Evolutionary conservation across 2,329 filamentous ascomycete species (phyloP).

Genomic region (Hymenoscyphus albidus): DNA sequence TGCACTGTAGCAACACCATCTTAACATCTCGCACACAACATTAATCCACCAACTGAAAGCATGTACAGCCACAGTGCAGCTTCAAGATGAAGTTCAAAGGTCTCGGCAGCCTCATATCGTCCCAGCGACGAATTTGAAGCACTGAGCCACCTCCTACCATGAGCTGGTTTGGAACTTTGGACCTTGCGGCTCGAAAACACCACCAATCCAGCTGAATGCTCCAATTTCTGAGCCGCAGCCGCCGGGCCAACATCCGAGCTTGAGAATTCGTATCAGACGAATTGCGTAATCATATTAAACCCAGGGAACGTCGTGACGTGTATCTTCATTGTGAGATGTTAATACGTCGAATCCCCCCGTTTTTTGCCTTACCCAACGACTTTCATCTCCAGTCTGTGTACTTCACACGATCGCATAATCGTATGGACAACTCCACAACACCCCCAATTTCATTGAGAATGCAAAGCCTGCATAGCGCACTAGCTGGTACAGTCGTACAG

Average conservation of each 20-base stretch:
- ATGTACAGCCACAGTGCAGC: not conserved
- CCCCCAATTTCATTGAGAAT: not conserved
- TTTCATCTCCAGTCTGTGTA: not conserved
- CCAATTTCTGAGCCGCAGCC: not conserved
- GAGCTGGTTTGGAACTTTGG: slow-evolving; percentile 1
- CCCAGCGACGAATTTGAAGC: not conserved
- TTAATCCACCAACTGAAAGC: not conserved
- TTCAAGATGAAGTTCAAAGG: not conserved
- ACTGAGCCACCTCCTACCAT: slow-evolving; percentile 5
- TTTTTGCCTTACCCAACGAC: not conserved
- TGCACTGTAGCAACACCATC: not conserved
- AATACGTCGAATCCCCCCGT: not conserved
- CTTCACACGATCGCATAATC: not conserved
- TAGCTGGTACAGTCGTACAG: not conserved
- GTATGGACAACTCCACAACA: not conserved
- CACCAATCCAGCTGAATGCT: not conserved
- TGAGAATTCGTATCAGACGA: not conserved
- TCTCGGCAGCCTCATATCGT: not conserved
- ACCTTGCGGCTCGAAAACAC: not conserved
- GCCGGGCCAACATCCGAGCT: not conserved
- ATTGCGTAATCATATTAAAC: not conserved
- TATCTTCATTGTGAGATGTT: not conserved
- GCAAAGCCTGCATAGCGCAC: not conserved
- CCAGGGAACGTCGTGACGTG: not conserved
- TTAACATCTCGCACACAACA: not conserved